Evolutionary conservation across 1,284 basidiomycete genomes (phyloP).

Genomic region (Melanopsichium pennsylvanicum): DNA sequence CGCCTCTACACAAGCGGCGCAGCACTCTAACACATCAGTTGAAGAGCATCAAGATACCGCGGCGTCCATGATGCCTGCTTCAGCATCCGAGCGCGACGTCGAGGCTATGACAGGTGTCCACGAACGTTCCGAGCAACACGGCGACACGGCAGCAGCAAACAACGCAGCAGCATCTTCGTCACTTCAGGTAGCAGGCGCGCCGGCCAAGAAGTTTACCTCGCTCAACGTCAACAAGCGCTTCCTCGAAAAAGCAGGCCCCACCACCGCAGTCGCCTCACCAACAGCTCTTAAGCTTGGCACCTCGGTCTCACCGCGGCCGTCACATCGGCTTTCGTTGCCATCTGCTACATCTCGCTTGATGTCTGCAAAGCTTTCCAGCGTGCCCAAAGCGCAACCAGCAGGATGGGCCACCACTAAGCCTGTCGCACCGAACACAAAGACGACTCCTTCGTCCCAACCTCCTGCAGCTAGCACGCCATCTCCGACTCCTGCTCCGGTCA

Average conservation of each 20-base stretch:
- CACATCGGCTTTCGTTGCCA: conserved; percentile 38
- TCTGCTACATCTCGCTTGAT: conserved; percentile 35
- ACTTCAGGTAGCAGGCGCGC: conserved; percentile 11
- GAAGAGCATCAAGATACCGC: conserved; percentile 1
- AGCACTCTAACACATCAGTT: not conserved
- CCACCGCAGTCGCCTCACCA: conserved; percentile 15
- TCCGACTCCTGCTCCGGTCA: not conserved
- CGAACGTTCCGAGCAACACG: conserved; percentile 8
- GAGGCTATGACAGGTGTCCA: conserved; percentile 33
- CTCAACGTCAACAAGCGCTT: conserved; percentile 64
- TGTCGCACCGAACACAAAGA: conserved; percentile 15
- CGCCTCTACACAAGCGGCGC: not conserved
- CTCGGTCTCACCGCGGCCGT: conserved; percentile 26
- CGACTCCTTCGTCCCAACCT: conserved; percentile 9
- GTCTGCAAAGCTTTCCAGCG: conserved; percentile 48
- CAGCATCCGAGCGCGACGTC: conserved; percentile 30
- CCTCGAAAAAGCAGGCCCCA: conserved; percentile 58
- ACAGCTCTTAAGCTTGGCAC: conserved; percentile 33
- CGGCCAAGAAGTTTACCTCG: conserved; percentile 59
- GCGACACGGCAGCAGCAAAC: not conserved
- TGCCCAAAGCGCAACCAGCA: conserved; percentile 44
- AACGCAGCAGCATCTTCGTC: conserved; percentile 10
- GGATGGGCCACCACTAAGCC: conserved; percentile 46
- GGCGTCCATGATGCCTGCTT: conserved; percentile 9
- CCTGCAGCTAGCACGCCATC: not conserved